Percentiles rank a stretch among this genome's conserved stretches.
These are phyloP conservation scores for Citeromyces matritensis DNA, from an alignment of 805 yeast genomes.

Conservation along the genomic window DNA sequence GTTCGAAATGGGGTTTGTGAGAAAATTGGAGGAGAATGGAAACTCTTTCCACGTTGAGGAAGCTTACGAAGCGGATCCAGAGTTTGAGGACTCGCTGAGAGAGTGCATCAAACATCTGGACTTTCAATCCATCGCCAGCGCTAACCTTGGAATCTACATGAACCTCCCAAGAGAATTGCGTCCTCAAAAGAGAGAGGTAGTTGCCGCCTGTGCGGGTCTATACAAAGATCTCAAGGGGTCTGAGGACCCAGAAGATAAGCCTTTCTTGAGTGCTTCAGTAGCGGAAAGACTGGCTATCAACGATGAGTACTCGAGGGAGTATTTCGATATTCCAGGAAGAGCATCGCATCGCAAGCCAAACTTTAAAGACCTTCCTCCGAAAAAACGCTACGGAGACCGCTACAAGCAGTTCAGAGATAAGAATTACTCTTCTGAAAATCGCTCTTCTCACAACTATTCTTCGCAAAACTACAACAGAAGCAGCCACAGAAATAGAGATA, in stretches of 20 bases:
- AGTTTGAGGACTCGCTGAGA: conserved; percentile 17
- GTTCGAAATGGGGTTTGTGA: conserved; percentile 41
- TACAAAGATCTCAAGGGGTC: conserved; percentile 3
- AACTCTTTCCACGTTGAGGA: conserved; percentile 32
- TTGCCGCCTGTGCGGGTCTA: conserved; percentile 4
- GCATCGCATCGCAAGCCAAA: conserved; percentile 6
- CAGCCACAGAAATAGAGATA: conserved; percentile 1
- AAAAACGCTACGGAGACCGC: conserved; percentile 5
- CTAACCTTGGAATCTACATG: conserved; percentile 4
- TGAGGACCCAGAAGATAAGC: conserved; percentile 7
- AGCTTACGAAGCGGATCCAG: conserved; percentile 20
- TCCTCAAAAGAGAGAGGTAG: conserved; percentile 2
- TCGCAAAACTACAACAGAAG: conserved; percentile 1
- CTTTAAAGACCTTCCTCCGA: conserved; percentile 6
- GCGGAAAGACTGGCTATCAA: conserved; percentile 14
- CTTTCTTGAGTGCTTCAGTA: conserved; percentile 6
- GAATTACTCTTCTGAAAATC: background rate
- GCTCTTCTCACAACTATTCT: background rate
- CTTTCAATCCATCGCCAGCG: conserved; percentile 2
- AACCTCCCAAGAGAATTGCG: conserved; percentile 4
- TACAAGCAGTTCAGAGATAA: conserved; percentile 1
- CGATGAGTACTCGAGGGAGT: conserved; percentile 9
- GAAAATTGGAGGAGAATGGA: conserved; percentile 33
- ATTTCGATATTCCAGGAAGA: conserved; percentile 15
- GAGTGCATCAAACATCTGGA: conserved; percentile 11